Evolutionary conservation across 1,284 basidiomycete species (phyloP), one percentile per base, ranked within the genome.

Genomic region (Volvariella surrecta): DNA sequence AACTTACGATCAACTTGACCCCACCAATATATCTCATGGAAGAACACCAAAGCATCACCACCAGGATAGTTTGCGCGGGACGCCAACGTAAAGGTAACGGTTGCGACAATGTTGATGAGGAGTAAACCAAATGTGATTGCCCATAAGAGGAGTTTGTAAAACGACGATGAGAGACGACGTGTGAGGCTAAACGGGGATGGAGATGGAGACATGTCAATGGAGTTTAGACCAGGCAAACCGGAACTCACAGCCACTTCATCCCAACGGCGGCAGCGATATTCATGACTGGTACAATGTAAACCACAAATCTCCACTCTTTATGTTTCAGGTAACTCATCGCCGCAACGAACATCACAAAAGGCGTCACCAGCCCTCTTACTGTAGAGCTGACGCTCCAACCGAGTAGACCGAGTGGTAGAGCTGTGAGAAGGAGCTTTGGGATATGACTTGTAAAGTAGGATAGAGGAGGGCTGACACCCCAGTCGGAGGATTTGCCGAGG

Each of bases 251-350:
- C 60, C 68, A 74, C 6, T 62, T 58, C 0, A 77, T 68, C 1
- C 79, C 82, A 13, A 80, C 60, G 0, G 91, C 84, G 0, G 86
- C 89, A 1, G 85, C 73, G 2, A 92, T 64, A 54, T 97, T 97
- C 59, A 91, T 70, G 0, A 81, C 56, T 0, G 95, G 93, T 0
- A 97, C 74, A 9, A 81, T 73, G 56, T 98, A 98, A 4, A 93
- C 73, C 48, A 97, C 71, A 61, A 99, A 99, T 3, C 95, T 76
- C 94, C 95, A 98, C 63, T 99, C 96, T 58, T 94, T 94, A 61
- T 94, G 90, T 0, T 77, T 83, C 0, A 98, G 68, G 15, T 60
- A 65, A 55, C 89, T 93, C 54, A 99, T 76, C 0, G 83, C 59
- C 0, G 52, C 61, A 0, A 94, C 57, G 55, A 90, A 88, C 0